These are phyloP conservation scores for Candida pseudoviswanathii DNA, from an alignment of 1,139 yeast species.

Conservation along the genomic window DNA sequence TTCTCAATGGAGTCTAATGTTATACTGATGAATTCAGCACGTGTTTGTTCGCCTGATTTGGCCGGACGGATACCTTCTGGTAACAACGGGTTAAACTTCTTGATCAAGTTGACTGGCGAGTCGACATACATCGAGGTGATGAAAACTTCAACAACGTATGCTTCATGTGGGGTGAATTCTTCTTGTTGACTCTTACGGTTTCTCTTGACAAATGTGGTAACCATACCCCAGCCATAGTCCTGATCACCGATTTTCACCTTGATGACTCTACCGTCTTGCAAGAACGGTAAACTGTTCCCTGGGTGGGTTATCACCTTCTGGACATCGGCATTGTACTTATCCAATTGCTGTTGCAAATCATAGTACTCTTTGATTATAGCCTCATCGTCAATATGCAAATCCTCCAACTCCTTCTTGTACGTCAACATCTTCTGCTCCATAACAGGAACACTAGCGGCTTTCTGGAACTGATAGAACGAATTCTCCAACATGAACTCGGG, in stretches of 20 bases:
- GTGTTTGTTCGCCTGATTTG: conserved; percentile 64
- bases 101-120: conserved; percentile 71
- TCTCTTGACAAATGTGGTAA: conserved; percentile 75
- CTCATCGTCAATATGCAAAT: conserved; percentile 70
- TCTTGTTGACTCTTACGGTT: conserved; percentile 38
- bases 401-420: conserved; percentile 50
- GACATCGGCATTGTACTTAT: conserved; percentile 72
- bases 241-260: conserved; percentile 58
- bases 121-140: conserved; percentile 78
- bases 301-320: conserved; percentile 91
- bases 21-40: conserved; percentile 81
- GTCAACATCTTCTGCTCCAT: conserved; percentile 67
- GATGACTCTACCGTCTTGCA: conserved; percentile 87
- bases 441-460: conserved; percentile 84
- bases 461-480: conserved; percentile 94
- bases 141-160: conserved; percentile 84
- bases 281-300: conserved; percentile 75
- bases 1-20: conserved; percentile 74
- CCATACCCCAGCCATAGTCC: conserved; percentile 96
- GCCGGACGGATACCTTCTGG: conserved; percentile 93
- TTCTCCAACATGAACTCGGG: conserved; percentile 96
- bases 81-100: conserved; percentile 70
- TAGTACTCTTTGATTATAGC: conserved; percentile 75
- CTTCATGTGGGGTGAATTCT: conserved; percentile 74
- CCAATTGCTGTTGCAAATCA: conserved; percentile 73